phyloP scores from a whole-genome alignment of 495 filamentous ascomycete genomes.

The Aspergillus cristatus region DNA sequence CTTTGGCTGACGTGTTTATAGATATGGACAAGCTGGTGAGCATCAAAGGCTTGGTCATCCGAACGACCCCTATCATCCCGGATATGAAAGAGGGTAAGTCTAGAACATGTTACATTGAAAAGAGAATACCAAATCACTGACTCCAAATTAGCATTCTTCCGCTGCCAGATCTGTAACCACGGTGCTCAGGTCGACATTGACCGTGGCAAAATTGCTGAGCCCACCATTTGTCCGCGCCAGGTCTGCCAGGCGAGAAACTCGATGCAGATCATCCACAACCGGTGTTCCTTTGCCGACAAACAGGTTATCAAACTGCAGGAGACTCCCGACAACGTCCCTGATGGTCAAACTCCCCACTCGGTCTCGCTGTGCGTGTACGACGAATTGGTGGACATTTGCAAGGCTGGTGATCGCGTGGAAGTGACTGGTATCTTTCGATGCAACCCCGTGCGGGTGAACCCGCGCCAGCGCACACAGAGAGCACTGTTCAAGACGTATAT shows the following conservation, averaged over 20 bases:
- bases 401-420: constrained; percentile 92
- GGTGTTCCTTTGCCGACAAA: constrained; percentile 90
- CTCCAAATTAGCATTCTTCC: constrained; percentile 64
- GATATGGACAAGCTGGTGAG: constrained; percentile 95
- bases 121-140: neutral
- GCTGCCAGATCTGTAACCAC: constrained; percentile 85
- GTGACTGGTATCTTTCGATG: constrained; percentile 95
- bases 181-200: constrained; percentile 86
- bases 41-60: constrained; percentile 94
- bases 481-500: constrained; percentile 96
- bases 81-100: constrained; percentile 81
- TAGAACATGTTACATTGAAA: too few species aligned
- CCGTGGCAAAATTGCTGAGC: constrained; percentile 91
- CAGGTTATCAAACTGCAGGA: constrained; percentile 99
- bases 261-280: constrained; percentile 97
- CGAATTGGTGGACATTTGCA: constrained; percentile 94
- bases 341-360: constrained; percentile 94
- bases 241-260: constrained; percentile 80
- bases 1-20: constrained; percentile 18
- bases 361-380: constrained; percentile 95
- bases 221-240: constrained; percentile 78
- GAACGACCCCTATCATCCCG: constrained; percentile 90
- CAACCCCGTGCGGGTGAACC: constrained; percentile 91
- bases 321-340: constrained; percentile 87
- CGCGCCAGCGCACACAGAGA: constrained; percentile 85